Percentiles rank a stretch among this genome's conserved stretches.
These are phyloP conservation scores for Capsaspora owczarzaki DNA, from an alignment of 78 protist genomes.

Conservation along the genomic window DNA sequence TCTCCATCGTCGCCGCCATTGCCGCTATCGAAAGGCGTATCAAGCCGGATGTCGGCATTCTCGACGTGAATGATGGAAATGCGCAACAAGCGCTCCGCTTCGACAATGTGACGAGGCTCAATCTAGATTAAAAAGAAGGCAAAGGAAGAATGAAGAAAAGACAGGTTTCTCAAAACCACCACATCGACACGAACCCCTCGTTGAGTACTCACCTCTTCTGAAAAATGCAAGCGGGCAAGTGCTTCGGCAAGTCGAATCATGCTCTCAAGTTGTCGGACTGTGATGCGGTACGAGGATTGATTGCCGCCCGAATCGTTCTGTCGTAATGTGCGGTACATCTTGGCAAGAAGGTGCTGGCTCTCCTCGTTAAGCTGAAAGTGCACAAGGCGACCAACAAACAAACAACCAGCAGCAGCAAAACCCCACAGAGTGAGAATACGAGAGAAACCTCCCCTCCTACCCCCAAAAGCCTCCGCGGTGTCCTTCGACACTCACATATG, in stretches of 20 bases:
- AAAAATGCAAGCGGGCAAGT: constrained; percentile 65
- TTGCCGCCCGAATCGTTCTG: constrained; percentile 20
- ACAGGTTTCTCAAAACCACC: too few species aligned
- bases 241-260: constrained; percentile 91
- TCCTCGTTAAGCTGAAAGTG: background rate
- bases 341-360: background rate
- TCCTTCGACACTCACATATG: too few species aligned
- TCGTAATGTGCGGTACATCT: constrained; percentile 9
- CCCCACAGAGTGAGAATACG: too few species aligned
- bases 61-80: constrained; percentile 59
- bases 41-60: constrained; percentile 11
- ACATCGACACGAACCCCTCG: too few species aligned
- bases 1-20: background rate
- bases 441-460: too few species aligned
- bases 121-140: too few species aligned
- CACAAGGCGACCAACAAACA: too few species aligned
- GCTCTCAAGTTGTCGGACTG: constrained; percentile 97
- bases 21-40: background rate
- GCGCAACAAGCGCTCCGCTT: constrained; percentile 49
- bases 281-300: constrained; percentile 67
- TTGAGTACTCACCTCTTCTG: constrained; percentile 9
- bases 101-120: constrained; percentile 28
- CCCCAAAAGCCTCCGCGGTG: too few species aligned
- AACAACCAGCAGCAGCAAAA: too few species aligned
- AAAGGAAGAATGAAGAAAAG: too few species aligned